Base-by-base conservation (phyloP, 176 grass and related monocot species). In the Musa beccarii region DNA sequence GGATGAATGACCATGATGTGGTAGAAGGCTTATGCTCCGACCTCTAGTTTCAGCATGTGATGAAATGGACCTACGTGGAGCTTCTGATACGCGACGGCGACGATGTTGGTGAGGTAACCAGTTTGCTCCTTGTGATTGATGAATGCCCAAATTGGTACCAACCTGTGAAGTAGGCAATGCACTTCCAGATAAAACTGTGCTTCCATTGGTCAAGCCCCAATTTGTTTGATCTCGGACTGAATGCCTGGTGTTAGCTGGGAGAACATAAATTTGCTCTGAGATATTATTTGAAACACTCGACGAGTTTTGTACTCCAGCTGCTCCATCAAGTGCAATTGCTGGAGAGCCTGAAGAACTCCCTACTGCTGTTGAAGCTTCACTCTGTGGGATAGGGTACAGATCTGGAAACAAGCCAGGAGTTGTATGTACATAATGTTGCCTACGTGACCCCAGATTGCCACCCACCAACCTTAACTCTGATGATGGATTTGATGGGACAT, bases 171-270 rank as follows among this genome's bases (percentile, higher is more conserved):
- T 15, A 49, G 69, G 68, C 3, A 70, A 9, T n/a, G 68, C 54
- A 57, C 52, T 80, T 63, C 69, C 79, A 73, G 68, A 49, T 25
- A 80, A 19, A 59, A 23, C 23, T 80, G 34, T 63, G n/a, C 20
- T 80, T 21, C 69, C 79, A 80, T 52, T 72, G 43, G 79, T 71
- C 49, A 59, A 64, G 49, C 22, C n/a, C 79, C 79, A 73, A 24
- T 72, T 80, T 20, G 68, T 29, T 53, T 55, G 43, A 34, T 59
- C 79, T 73, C 51, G 69, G 8, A 29, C 56, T 50, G 73, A 29
- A 53, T 53, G 43, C 22, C 56, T 80, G 22, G 55, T 24, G n/a
- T 73, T 73, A 64, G 43, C 24, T 63, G 69, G 34, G 16, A 69
- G 57, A 53, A 63, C 49, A 80, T 19, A 28, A 8, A 63, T 13